Conservation (phyloP, 208 protist genomes). For the Wallacemonas sp. region DNA sequence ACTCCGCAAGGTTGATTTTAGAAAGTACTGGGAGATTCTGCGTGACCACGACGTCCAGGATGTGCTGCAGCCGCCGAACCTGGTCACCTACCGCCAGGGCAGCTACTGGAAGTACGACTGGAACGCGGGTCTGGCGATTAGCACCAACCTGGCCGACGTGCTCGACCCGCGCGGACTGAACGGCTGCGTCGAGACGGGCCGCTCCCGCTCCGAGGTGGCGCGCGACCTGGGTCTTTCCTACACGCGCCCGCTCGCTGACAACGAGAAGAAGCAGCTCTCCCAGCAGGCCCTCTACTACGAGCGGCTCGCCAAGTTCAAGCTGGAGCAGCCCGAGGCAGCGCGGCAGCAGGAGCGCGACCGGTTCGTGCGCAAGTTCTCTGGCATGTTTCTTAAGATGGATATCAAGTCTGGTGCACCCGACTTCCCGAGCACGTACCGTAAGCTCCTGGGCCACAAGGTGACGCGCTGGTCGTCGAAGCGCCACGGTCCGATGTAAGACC, state of each 20-base stretch:
- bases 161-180: conserved; percentile 87
- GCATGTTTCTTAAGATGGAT: conserved; percentile 89
- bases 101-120: conserved; percentile 91
- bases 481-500: conserved; percentile 79
- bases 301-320: conserved; percentile 88
- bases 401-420: conserved; percentile 81
- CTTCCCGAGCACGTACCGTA: conserved; percentile 88
- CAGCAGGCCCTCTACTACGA: conserved; percentile 91
- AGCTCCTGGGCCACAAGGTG: conserved; percentile 83
- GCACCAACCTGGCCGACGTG: conserved; percentile 81
- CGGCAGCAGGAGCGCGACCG: conserved; percentile 81
- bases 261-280: conserved; percentile 90
- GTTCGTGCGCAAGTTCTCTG: conserved; percentile 90
- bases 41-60: conserved; percentile 92
- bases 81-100: conserved; percentile 86
- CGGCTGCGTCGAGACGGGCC: conserved; percentile 91
- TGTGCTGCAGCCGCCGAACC: conserved; percentile 83
- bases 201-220: conserved; percentile 87
- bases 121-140: conserved; percentile 87
- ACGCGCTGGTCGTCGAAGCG: conserved; percentile 89
- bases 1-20: conserved; percentile 89
- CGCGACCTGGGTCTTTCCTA: conserved; percentile 89
- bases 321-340: conserved; percentile 89
- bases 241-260: conserved; percentile 85
- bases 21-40: conserved; percentile 91